Evolutionary conservation across 495 filamentous ascomycete species (phyloP).

Genomic region (Chaetomium cochliodes): DNA sequence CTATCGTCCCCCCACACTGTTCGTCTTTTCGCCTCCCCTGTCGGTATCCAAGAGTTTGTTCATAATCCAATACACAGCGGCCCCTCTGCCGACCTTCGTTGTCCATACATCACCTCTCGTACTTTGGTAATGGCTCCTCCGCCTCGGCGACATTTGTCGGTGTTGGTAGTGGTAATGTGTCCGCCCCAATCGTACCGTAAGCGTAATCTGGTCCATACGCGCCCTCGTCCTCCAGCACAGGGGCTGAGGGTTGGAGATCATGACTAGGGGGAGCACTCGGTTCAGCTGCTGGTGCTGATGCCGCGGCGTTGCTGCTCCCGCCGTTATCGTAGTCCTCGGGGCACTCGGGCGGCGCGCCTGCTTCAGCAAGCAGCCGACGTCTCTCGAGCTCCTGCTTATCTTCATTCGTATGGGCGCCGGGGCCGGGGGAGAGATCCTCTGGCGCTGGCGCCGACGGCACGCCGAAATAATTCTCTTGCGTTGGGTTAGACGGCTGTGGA

Average conservation of each 20-base stretch:
- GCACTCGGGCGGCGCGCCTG: slow-evolving; percentile 63
- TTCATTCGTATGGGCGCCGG: slow-evolving; percentile 50
- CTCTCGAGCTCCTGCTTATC: slow-evolving; percentile 88
- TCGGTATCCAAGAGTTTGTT: neutral
- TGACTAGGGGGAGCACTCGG: slow-evolving; percentile 21
- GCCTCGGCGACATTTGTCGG: neutral
- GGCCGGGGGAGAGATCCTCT: slow-evolving; percentile 43
- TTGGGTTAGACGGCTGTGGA: neutral
- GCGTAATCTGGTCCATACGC: slow-evolving; percentile 44
- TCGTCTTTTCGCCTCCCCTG: neutral
- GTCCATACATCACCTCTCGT: slow-evolving; percentile 26
- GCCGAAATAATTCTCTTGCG: slow-evolving; percentile 18
- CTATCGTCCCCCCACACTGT: neutral
- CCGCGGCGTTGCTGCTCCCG: slow-evolving; percentile 23
- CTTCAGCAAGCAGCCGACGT: slow-evolving; percentile 66
- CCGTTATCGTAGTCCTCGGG: slow-evolving; percentile 48
- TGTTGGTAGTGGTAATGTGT: slow-evolving; percentile 22
- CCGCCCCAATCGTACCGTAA: slow-evolving; percentile 31
- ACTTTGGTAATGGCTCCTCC: slow-evolving; percentile 43
- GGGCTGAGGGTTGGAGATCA: slow-evolving; percentile 58
- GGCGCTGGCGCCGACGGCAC: slow-evolving; percentile 49
- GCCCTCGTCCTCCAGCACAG: slow-evolving; percentile 64
- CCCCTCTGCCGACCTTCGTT: neutral
- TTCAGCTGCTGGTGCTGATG: slow-evolving; percentile 10
- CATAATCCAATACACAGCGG: neutral